phyloP scores from a whole-genome alignment of 352 stramenopile species.

The Phytophthora vignae region DNA sequence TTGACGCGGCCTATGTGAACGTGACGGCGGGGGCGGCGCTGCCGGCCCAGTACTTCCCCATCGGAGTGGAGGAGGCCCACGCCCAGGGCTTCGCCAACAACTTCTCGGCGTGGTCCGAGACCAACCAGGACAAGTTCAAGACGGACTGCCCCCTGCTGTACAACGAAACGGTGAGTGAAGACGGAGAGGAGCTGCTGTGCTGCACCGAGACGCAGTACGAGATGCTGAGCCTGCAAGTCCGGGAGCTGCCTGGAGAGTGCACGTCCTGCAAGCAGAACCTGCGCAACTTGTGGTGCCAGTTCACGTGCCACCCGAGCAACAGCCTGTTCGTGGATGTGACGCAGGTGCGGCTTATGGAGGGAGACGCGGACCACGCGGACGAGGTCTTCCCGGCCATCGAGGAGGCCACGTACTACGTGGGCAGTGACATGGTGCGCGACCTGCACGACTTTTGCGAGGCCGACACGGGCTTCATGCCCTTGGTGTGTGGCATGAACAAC shows the following conservation, averaged over 20 bases:
- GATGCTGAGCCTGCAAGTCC: conserved; percentile 63
- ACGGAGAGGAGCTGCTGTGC: conserved; percentile 67
- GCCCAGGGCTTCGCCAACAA: conserved; percentile 70
- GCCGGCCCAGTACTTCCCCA: conserved; percentile 74
- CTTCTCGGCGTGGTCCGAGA: conserved; percentile 70
- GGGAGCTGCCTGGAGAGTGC: conserved; percentile 66
- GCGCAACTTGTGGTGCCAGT: conserved; percentile 84
- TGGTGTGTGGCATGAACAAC: conserved; percentile 54
- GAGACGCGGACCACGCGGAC: conserved; percentile 52
- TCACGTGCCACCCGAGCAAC: conserved; percentile 83
- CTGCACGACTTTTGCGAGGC: conserved; percentile 77
- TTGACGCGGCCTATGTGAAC: conserved; percentile 73
- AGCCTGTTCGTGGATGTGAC: conserved; percentile 77
- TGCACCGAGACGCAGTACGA: conserved; percentile 84
- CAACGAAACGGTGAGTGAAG: conserved; percentile 56
- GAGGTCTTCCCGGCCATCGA: conserved; percentile 75
- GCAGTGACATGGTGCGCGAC: conserved; percentile 70
- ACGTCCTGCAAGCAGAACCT: conserved; percentile 79
- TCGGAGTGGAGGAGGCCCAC: conserved; percentile 61
- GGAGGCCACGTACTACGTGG: conserved; percentile 74
- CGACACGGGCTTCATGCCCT: conserved; percentile 56
- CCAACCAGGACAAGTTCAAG: conserved; percentile 72
- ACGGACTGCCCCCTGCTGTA: conserved; percentile 78
- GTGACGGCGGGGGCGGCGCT: conserved; percentile 45
- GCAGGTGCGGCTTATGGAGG: conserved; percentile 68